Conservation (phyloP, 257 asterid species). For the Lycium ferocissimum region DNA sequence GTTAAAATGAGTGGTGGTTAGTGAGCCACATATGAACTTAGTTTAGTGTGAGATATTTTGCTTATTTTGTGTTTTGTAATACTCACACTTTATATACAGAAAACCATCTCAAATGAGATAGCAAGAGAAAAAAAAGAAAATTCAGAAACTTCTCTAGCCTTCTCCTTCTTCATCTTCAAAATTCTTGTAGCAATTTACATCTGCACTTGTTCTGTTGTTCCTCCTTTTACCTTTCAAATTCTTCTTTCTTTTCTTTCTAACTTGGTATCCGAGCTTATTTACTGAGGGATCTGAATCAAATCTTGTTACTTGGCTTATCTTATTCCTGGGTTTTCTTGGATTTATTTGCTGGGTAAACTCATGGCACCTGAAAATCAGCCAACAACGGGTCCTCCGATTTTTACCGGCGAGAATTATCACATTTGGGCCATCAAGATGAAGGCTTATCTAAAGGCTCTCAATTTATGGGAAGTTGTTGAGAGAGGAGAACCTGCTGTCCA, state of each 20-base stretch:
- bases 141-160: neutral
- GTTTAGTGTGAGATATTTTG: too few species aligned
- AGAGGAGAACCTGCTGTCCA: neutral
- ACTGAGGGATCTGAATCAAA: neutral
- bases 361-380: too few species aligned
- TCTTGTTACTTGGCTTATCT: neutral
- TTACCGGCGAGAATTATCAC: neutral
- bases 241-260: neutral
- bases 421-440: neutral
- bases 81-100: too few species aligned
- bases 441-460: neutral
- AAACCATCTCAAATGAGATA: too few species aligned
- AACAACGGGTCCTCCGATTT: neutral
- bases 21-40: neutral
- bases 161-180: neutral
- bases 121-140: too few species aligned
- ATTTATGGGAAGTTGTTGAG: neutral
- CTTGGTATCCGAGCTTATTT: neutral
- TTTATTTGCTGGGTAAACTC: neutral
- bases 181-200: neutral
- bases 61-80: too few species aligned
- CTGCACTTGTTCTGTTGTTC: neutral
- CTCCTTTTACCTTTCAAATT: too few species aligned
- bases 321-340: neutral
- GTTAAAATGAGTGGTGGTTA: neutral